Evolutionary conservation across 768 basidiomycete genomes (phyloP).

Genomic region (Collybia sordida): DNA sequence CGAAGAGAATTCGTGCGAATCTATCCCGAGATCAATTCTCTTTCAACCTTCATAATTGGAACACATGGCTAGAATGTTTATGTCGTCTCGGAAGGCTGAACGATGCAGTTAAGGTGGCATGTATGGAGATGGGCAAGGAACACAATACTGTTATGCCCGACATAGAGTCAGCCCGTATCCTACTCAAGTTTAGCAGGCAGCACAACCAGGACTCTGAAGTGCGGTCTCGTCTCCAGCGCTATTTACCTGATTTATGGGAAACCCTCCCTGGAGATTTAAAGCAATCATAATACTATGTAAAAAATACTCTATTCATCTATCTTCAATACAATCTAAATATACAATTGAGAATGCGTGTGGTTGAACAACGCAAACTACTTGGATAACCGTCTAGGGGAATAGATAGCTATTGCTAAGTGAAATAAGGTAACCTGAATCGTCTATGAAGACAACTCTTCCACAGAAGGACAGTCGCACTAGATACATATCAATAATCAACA

Average conservation of each 20-base stretch:
- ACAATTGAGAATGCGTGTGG: slow-evolving; percentile 45
- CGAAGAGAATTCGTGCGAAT: slow-evolving; percentile 53
- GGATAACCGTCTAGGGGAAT: slow-evolving; percentile 50
- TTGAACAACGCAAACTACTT: slow-evolving; percentile 62
- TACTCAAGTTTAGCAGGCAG: slow-evolving; percentile 54
- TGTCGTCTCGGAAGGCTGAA: slow-evolving; percentile 66
- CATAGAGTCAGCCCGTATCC: slow-evolving; percentile 45
- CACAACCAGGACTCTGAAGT: slow-evolving; percentile 43
- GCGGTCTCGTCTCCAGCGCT: slow-evolving; percentile 39
- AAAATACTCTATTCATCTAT: slow-evolving; percentile 12
- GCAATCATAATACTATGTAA: slow-evolving; percentile 14
- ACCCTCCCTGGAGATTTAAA: slow-evolving; percentile 24
- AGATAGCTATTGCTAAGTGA: slow-evolving; percentile 37
- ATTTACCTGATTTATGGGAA: slow-evolving; percentile 39
- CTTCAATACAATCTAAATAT: slow-evolving; percentile 28
- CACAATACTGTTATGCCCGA: slow-evolving; percentile 46
- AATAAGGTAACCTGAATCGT: slow-evolving; percentile 1
- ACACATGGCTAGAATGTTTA: slow-evolving; percentile 83
- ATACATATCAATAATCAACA: slow-evolving; percentile 11
- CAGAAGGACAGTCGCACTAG: slow-evolving; percentile 84
- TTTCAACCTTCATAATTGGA: slow-evolving; percentile 73
- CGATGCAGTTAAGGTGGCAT: slow-evolving; percentile 65
- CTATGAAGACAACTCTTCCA: slow-evolving; percentile 66
- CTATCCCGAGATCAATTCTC: slow-evolving; percentile 47
- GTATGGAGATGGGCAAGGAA: slow-evolving; percentile 59